These are phyloP conservation scores for Nothophoma quercina DNA, from an alignment of 2,329 filamentous ascomycete species.

Conservation along the genomic window DNA sequence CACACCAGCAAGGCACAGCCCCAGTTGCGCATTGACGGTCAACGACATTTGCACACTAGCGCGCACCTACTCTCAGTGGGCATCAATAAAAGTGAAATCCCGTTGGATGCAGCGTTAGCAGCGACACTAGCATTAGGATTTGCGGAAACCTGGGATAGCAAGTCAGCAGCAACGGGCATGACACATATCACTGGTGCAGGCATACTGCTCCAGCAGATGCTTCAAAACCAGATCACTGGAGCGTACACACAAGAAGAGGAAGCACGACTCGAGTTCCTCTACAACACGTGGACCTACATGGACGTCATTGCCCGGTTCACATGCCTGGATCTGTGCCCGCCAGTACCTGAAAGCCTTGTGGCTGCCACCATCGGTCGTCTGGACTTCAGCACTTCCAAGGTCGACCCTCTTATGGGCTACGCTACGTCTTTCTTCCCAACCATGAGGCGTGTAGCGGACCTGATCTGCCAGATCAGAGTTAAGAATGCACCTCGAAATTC, in stretches of 20 bases:
- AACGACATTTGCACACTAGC: slow-evolving; percentile 69
- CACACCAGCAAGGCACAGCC: slow-evolving; percentile 66
- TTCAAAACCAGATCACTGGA: slow-evolving; percentile 54
- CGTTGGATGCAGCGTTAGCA: slow-evolving; percentile 67
- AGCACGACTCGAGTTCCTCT: slow-evolving; percentile 67
- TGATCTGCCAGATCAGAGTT: slow-evolving; percentile 66
- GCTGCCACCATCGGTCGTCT: slow-evolving; percentile 25
- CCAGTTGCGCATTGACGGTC: slow-evolving; percentile 63
- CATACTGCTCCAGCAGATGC: slow-evolving; percentile 65
- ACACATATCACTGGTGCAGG: slow-evolving; percentile 71
- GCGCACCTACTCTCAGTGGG: slow-evolving; percentile 62
- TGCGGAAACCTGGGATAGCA: slow-evolving; percentile 72
- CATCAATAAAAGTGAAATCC: slow-evolving; percentile 65
- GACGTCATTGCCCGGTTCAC: slow-evolving; percentile 74
- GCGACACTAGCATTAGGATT: slow-evolving; percentile 72
- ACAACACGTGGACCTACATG: slow-evolving; percentile 75
- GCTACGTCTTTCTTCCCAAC: slow-evolving; percentile 70
- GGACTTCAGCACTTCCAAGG: slow-evolving; percentile 26
- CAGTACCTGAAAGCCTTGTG: slow-evolving; percentile 53
- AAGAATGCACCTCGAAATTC: slow-evolving; percentile 60
- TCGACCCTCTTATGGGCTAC: slow-evolving; percentile 74
- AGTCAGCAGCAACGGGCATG: slow-evolving; percentile 67
- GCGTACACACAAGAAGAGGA: slow-evolving; percentile 41
- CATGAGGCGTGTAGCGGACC: slow-evolving; percentile 68
- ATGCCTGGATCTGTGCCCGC: slow-evolving; percentile 62